A percentile compares a stretch with the other conserved stretches of the same genome.
Conservation (phyloP, 306 rosid genomes). For the Mimosa bimucronata region DNA sequence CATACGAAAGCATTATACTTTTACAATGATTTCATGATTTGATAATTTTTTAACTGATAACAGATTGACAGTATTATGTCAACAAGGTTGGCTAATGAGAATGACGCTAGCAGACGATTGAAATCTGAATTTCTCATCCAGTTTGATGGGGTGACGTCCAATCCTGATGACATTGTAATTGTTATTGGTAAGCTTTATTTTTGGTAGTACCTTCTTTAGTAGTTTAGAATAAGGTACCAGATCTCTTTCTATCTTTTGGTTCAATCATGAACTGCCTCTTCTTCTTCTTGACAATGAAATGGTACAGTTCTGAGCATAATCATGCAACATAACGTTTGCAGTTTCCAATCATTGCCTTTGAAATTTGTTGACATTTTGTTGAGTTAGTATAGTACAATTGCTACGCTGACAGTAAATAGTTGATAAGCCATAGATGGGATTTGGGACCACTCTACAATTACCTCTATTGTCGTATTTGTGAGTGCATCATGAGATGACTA, state of each 20-base stretch:
- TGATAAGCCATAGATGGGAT: slow-evolving; percentile 5
- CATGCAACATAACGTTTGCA: not conserved
- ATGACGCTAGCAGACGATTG: slow-evolving; percentile 94
- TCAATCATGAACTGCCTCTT: slow-evolving; percentile 19
- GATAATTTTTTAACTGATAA: slow-evolving; percentile 26
- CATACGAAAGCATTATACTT: slow-evolving; percentile 19
- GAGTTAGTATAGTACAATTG: not conserved
- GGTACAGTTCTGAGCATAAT: not conserved
- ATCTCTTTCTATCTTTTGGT: slow-evolving; percentile 25
- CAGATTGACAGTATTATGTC: slow-evolving; percentile 99
- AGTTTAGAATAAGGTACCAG: not conserved
- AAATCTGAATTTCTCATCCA: slow-evolving; percentile 96
- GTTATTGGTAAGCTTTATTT: slow-evolving; percentile 74
- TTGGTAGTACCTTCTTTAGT: slow-evolving; percentile 16
- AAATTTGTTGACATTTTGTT: slow-evolving; percentile 25
- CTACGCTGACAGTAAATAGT: not conserved
- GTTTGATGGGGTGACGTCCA: slow-evolving; percentile 97
- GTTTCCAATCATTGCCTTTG: slow-evolving; percentile 11
- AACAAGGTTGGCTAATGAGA: slow-evolving; percentile 76
- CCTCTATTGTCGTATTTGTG: no score
- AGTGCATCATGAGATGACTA: no score
- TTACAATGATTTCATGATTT: not conserved
- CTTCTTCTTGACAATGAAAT: slow-evolving; percentile 11
- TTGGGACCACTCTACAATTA: no score
- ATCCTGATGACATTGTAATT: slow-evolving; percentile 83